Percentiles rank a stretch among this genome's conserved stretches.
phyloP scores from a whole-genome alignment of 257 asterid genomes.

The Anisodus tanguticus region DNA sequence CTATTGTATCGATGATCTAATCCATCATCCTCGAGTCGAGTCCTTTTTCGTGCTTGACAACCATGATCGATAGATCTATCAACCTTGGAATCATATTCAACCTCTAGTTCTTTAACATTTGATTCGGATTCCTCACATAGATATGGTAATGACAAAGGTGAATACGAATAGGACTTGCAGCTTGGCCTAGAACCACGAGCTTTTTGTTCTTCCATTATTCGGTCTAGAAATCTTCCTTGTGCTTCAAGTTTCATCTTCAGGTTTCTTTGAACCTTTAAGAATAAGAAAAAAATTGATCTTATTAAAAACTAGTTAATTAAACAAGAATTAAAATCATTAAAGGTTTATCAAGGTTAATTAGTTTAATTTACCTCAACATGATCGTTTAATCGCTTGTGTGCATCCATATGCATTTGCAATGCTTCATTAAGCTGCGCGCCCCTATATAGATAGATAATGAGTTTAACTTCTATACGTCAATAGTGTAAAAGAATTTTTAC shows the following conservation, averaged over 20 bases:
- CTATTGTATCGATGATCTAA: slow-evolving; percentile 21
- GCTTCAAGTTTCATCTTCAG: slow-evolving; percentile 84
- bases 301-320: not conserved
- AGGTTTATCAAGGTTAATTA: not conserved
- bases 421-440: slow-evolving; percentile 77
- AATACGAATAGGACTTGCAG: slow-evolving; percentile 39
- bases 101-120: slow-evolving; percentile 43
- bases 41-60: slow-evolving; percentile 53
- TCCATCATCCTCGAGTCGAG: slow-evolving; percentile 49
- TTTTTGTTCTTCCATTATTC: slow-evolving; percentile 63
- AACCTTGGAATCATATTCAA: slow-evolving; percentile 53
- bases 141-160: slow-evolving; percentile 69
- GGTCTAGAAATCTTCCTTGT: slow-evolving; percentile 68
- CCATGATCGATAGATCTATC: slow-evolving; percentile 40
- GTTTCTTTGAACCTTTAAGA: slow-evolving; percentile 61
- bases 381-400: slow-evolving; percentile 61
- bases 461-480: not conserved
- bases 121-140: slow-evolving; percentile 73
- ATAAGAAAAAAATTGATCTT: not conserved
- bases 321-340: not conserved
- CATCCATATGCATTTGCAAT: slow-evolving; percentile 68
- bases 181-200: slow-evolving; percentile 37
- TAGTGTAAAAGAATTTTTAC: not conserved
- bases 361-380: slow-evolving; percentile 59
- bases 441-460: slow-evolving; percentile 35